Evolutionary conservation across 768 basidiomycete genomes (phyloP), one percentile per base, ranked within the genome.

Genomic region (Tubosaeta sp.): DNA sequence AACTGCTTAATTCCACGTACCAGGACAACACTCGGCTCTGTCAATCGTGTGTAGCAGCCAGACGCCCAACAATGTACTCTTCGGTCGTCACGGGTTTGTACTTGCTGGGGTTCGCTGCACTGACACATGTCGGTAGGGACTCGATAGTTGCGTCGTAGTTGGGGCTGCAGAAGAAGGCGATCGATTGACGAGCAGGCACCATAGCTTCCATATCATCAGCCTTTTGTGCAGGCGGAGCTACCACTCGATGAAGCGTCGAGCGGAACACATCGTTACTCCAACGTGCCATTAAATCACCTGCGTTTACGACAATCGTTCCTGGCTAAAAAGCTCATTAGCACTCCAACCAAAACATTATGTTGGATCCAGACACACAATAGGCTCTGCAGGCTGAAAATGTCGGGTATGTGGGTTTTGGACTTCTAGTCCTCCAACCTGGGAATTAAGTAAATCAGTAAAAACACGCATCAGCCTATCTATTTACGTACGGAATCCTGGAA

Each of bases 131-230:
- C 19, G 89, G 87, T 24, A 92, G 68, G 56, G 89, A 88, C 14
- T 81, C 72, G 48, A 93, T 83, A 51, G 76, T 72, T 12, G 86
- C 73, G 36, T 76, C 76, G 59, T 79, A 81, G 57, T 91, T 89
- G 4, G 90, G 89, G 59, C 87, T 91, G 73, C 86, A 90, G 70
- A 93, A 93, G 74, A 88, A 93, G 8, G 87, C 90, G 45, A 92
- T 85, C 9, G 87, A 89, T 62, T 90, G 87, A 24, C 90, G 78
- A 8, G 71, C 67, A 1, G 87, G 83, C 1, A 81, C 84, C 51
- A 83, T 67, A 18, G 65, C 70, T 55, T 83, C 80, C 6, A 69
- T 72, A 8, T 75, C 71, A 55, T 65, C 77, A 49, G 78, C 63
- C 56, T 73, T 73, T 59, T 71, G 69, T 12, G 75, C 75, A 1